Evolutionary conservation across 306 rosid genomes (phyloP), one percentile per base, ranked within the genome.

Genomic region (Sindora glabra): DNA sequence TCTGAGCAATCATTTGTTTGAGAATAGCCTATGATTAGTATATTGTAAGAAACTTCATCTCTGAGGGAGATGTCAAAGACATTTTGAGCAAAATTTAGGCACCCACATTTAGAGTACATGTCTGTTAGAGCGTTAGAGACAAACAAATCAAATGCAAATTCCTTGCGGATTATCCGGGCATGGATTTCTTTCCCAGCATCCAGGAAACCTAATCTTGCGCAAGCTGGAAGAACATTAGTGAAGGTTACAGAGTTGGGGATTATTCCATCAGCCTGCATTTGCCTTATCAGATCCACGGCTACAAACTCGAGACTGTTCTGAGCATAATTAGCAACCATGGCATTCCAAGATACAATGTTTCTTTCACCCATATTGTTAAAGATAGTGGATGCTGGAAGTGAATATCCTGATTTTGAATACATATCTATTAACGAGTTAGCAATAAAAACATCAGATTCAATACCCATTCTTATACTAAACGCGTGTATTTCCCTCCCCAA

Each of bases 211-310:
- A 79, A 73, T 55, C 89, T 79, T 36, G 95, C 77, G 77, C 95
- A 91, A 8, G 91, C 96, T 9, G 95, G 96, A 64, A 87, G 96
- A 71, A 83, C 86, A 69, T 85, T 91, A 33, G 96, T 87, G 74
- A 85, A 79, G 59, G 96, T 83, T 23, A 87, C 81, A 34, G 76
- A 38, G 71, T 83, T 91, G 15, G 95, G 92, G 52, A 56, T 59
- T 76, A 75, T 85, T 22, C 86, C 89, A 53, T 52, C 56, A 56
- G 68, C 70, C 69, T 85, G 96, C 97, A 91, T 87, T 71, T 60
- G 70, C 67, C 76, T 74, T 59, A 81, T 52, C 26, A 87, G 72
- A 60, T 72, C 83, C 34, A 83, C 52, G 13, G 95, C 91, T 34
- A 58, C 91, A 77, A 57, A 56, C 70, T 83, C 84, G 41, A 75